phyloP scores from a whole-genome alignment of 108 stramenopile genomes.

The Fragilaria crotonensis region DNA sequence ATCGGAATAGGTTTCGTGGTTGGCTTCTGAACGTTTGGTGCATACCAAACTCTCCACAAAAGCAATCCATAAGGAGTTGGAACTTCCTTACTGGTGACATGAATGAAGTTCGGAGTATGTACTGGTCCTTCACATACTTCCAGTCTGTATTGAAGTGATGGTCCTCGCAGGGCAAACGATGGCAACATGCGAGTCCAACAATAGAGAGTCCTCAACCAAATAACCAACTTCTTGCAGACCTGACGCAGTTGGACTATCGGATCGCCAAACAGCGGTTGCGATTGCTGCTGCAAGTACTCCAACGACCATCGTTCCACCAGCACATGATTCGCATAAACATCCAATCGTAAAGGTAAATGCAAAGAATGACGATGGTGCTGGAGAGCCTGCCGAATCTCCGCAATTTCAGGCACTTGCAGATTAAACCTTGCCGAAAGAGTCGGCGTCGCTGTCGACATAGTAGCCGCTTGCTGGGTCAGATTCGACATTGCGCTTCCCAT shows the following conservation, averaged over 20 bases:
- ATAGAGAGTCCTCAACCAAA: conserved; percentile 57
- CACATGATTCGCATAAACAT: conserved; percentile 81
- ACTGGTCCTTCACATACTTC: neutral
- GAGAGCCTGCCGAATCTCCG: conserved; percentile 38
- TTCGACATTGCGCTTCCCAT: neutral
- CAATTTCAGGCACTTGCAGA: conserved; percentile 56
- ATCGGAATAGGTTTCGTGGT: conserved; percentile 16
- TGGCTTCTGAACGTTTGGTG: conserved; percentile 24
- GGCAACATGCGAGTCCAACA: conserved; percentile 67
- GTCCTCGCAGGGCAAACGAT: conserved; percentile 34
- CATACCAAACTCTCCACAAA: conserved; percentile 53
- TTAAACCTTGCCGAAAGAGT: conserved; percentile 48
- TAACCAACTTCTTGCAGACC: conserved; percentile 65
- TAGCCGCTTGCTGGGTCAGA: neutral
- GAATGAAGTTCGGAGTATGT: neutral
- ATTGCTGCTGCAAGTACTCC: conserved; percentile 42
- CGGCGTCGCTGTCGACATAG: neutral
- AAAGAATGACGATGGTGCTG: conserved; percentile 42
- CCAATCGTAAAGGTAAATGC: conserved; percentile 73
- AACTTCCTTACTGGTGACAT: conserved; percentile 3
- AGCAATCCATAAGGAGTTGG: conserved; percentile 54
- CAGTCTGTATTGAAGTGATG: conserved; percentile 1
- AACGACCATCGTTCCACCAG: conserved; percentile 81
- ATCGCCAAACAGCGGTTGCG: conserved; percentile 15
- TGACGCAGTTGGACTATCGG: conserved; percentile 62